Base-by-base conservation (phyloP, 441 rosid genomes). In the Mallotus repandus region DNA sequence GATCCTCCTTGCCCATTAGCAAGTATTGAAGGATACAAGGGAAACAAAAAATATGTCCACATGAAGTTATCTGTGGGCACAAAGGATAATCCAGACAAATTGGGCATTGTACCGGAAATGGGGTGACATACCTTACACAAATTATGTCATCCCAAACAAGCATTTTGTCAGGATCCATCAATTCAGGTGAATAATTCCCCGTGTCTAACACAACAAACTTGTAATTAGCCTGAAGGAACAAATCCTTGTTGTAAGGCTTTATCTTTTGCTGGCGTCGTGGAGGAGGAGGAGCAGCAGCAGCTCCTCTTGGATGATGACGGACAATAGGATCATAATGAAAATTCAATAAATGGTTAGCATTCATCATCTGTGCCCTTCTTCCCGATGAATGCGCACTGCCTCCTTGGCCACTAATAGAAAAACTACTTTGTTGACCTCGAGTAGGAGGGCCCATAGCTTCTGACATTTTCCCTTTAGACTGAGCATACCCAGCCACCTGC, bases 11-110 rank as follows among this genome's bases (percentile, higher is more conserved):
- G 41, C 91, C 99, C 81, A 88, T 91, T 70, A 86, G 80, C 83
- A 96, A 79, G 74, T 96, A 96, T 64, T 77, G 92, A 53, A 96
- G 86, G 72, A 96, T 82, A 79, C 99, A 96, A 0, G 98, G 98
- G 81, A 96, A 93, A 84, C 99, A 96, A 86, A 91, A 96, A 15
- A 96, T 88, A 74, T 93, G 99, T 29, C 99, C 99, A 65, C 99
- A 96, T 0, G 97, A 84, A 66, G 99, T 96, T 71, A 96, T 91
- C 76, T 96, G 99, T 1, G 99, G 93, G 79, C 99, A 96, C 4
- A 93, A 82, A 80, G 99, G 99, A 69, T 81, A 67, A 69, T 91
- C 99, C 91, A 96, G 83, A 80, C 99, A 96, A 79, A 96, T 90
- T 15, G 99, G 98, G 58, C 98, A 96, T 83, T 90, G 99, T 78